Base-by-base conservation (phyloP, 1,284 basidiomycete genomes). In the Xerocomus nothofagi region DNA sequence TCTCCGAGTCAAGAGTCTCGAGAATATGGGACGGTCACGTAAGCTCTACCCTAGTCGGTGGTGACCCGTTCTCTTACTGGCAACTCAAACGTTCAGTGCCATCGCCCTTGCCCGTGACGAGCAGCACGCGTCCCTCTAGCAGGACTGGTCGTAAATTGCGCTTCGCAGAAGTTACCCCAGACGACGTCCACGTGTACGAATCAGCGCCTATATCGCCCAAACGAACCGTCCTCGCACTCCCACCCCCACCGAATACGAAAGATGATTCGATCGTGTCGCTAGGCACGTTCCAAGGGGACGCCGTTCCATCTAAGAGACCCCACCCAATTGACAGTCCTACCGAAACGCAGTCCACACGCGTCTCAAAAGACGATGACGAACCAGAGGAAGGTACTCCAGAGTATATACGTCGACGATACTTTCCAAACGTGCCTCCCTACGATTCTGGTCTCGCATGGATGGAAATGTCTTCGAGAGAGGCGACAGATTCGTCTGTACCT, bases 401-500 rank as follows among this genome's bases (percentile, higher is more conserved):
- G 63, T 79, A 87, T 56, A 94, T 96, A 57, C 86, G 91, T 38
- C 76, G 77, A 27, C 83, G 84, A 30, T 98, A 86, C 73, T 98
- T 98, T 66, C 91, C 94, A 0, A 69, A 80, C 50, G 81, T 78
- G 0, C 78, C 84, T 20, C 70, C 81, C 2, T 73, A 86, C 51
- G 84, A 92, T 60, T 84, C 87, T 4, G 78, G 76, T 37, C 70
- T 96, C 14, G 84, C 81, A 39, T 96, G 93, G 93, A 86, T 93
- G 63, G 70, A 77, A 37, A 58, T 70, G 5, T 50, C 68, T 5
- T 42, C 55, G 6, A 17, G 62, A 1, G 57, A 67, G 11, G 39
- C 65, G 2, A 44, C 64, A 2, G 54, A 65, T 7, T 49, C 34
- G 21, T 56, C 68, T n/a, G 36, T 61, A 3, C 58, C 82, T 21